Evolutionary conservation across 2,329 filamentous ascomycete genomes (phyloP).

Genomic region (Fonsecaea nubica): DNA sequence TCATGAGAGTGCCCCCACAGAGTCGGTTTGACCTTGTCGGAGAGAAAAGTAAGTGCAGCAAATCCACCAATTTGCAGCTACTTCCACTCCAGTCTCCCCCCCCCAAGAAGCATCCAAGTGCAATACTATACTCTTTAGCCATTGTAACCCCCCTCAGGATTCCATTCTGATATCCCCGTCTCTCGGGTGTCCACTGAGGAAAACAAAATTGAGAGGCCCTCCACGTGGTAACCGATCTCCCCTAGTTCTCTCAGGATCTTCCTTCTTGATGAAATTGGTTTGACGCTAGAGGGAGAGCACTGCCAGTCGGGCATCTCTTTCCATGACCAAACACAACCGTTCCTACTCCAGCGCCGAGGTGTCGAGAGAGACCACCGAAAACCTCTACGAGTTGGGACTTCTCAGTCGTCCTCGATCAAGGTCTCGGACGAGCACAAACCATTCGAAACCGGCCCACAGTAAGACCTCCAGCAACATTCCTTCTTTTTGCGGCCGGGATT

Average conservation of each 20-base stretch:
- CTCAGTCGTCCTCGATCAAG: conserved; percentile 36
- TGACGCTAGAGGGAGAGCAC: conserved; percentile 35
- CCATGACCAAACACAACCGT: conserved; percentile 40
- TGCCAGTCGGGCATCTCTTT: conserved; percentile 31
- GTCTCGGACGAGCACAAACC: conserved; percentile 30
- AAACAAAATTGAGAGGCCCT: conserved; percentile 24
- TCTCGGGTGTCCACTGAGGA: conserved; percentile 18
- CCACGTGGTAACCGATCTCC: conserved; percentile 34
- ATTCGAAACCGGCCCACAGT: conserved; percentile 31
- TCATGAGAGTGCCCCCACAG: conserved; percentile 22
- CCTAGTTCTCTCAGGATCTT: conserved; percentile 25
- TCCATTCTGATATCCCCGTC: conserved; percentile 19
- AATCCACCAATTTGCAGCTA: conserved; percentile 25
- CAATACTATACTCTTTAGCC: conserved; percentile 17
- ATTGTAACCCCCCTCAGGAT: conserved; percentile 28
- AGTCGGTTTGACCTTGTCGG: conserved; percentile 19
- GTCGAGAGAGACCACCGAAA: conserved; percentile 37
- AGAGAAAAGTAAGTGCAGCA: conserved; percentile 1
- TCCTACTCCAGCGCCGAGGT: conserved; percentile 31
- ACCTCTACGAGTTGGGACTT: conserved; percentile 41
- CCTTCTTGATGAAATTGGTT: conserved; percentile 34
- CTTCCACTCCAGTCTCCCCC: conserved; percentile 4
- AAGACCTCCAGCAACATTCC: conserved; percentile 29
- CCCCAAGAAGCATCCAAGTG: conserved; percentile 23
- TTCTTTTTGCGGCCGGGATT: conserved; percentile 2